Base-by-base conservation (phyloP, 1,284 basidiomycete species). In the Trichosporon ovoides region DNA sequence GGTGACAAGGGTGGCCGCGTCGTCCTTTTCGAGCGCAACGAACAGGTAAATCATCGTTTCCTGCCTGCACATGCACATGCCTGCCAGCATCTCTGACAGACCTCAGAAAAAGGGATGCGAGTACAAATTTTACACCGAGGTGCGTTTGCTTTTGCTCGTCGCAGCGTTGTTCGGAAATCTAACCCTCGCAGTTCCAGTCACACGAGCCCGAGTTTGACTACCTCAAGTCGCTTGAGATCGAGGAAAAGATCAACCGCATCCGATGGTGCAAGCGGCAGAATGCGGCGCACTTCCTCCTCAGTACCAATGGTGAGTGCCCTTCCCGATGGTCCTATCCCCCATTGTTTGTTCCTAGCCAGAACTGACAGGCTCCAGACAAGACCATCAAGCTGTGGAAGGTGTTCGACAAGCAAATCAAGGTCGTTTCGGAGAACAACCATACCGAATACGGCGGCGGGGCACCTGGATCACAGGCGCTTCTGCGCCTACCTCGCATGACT, bases 231-330 rank as follows among this genome's bases (percentile, higher is more conserved):
- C 83, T 98, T 67, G 96, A 98, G 83, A 99, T 99, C 77, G 96
- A 99, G 80, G 96, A 98, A 83, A 98, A 99, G 87, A 98, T 98
- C 83, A 98, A 98, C 83, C 91, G 97, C 84, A 99, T 98, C 83
- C 91, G 94, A 77, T 98, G 96, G 96, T 98, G 94, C 83, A 93
- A 87, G 81, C 85, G 96, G 65, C 94, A 98, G 80, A 98, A 98
- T 73, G 84, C 89, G 33, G 93, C 96, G 49, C 96, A 99, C 78
- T 98, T 99, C 79, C 80, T 99, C 58, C 80, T 99, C 60, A 96
- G 93, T 58, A 98, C 96, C 43, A 98, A 98, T 74, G 93, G 93
- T 91, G 63, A 66, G 82, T 14, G 19, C n/a, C 22, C 28, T 6
- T 24, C n/a, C 38, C 19, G 5, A 11, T 20, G 16, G 20, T 28